Conservation (phyloP, 2,329 filamentous ascomycete species). For the Mycocentrospora acerina region DNA sequence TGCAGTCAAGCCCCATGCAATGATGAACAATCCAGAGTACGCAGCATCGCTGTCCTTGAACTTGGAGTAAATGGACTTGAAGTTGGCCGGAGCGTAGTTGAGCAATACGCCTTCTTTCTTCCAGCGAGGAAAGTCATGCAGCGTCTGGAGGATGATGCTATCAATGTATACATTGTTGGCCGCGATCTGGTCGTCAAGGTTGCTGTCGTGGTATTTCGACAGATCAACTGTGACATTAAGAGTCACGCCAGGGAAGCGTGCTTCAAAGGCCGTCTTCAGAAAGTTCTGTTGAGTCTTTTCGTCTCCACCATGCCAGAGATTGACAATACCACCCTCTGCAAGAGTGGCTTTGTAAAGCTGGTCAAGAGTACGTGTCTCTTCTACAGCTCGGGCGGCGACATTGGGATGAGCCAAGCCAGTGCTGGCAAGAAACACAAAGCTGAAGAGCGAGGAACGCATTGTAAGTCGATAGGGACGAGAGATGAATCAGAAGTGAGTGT, state of each 20-base stretch:
- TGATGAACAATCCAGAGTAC: constrained; percentile 47
- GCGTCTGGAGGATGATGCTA: constrained; percentile 52
- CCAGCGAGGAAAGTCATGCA: constrained; percentile 57
- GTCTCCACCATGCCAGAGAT: constrained; percentile 54
- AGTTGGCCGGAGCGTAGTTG: constrained; percentile 52
- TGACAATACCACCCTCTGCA: constrained; percentile 50
- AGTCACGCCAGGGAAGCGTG: constrained; percentile 52
- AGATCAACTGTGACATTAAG: constrained; percentile 58
- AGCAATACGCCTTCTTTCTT: constrained; percentile 50
- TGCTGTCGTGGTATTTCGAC: constrained; percentile 57
- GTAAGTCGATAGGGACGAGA: not conserved
- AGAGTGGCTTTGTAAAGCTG: constrained; percentile 54
- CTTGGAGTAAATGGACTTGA: constrained; percentile 46
- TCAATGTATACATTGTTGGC: constrained; percentile 42
- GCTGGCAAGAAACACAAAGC: constrained; percentile 1
- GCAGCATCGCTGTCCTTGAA: constrained; percentile 49
- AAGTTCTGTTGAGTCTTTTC: constrained; percentile 44
- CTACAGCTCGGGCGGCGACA: not conserved
- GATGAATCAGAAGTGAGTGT: too few species aligned
- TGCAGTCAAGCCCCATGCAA: constrained; percentile 40
- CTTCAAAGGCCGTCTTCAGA: constrained; percentile 50
- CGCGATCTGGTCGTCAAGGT: constrained; percentile 51
- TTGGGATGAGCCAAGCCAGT: constrained; percentile 1
- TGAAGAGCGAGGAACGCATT: constrained; percentile 5
- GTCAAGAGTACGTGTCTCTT: constrained; percentile 52